phyloP scores from a whole-genome alignment of 23 red algal species.

The Rhodosorus marinus region DNA sequence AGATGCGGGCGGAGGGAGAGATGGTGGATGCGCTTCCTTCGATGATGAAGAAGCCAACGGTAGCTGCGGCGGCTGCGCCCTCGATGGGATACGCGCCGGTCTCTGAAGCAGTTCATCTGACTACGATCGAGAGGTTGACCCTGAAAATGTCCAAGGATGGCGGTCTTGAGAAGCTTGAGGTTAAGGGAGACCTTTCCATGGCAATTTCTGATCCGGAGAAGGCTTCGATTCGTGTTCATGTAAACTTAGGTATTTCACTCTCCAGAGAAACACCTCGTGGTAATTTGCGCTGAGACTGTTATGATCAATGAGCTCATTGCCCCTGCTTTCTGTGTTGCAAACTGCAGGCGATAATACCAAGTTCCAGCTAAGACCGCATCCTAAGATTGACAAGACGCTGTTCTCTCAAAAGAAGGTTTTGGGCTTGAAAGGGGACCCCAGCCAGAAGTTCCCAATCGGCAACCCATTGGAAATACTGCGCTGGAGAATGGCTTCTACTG shows the following conservation, averaged over 20 bases:
- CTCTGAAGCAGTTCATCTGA: slow-evolving; percentile 60
- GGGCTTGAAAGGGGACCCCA: slow-evolving; percentile 57
- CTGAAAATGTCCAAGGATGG: slow-evolving; percentile 55
- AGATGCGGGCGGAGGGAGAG: slow-evolving; percentile 72
- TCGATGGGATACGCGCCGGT: slow-evolving; percentile 28
- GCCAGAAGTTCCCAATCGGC: slow-evolving; percentile 60
- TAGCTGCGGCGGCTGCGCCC: slow-evolving; percentile 33
- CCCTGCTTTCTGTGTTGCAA: too few species aligned
- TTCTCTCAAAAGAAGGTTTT: slow-evolving; percentile 32
- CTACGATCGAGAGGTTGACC: slow-evolving; percentile 43
- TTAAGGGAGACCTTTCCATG: slow-evolving; percentile 88
- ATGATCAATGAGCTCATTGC: too few species aligned
- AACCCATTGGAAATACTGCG: slow-evolving; percentile 72
- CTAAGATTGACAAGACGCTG: slow-evolving; percentile 73
- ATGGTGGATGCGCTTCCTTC: slow-evolving; percentile 54
- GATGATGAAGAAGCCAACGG: slow-evolving; percentile 3
- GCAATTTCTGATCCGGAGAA: slow-evolving; percentile 45
- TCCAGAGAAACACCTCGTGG: too few species aligned
- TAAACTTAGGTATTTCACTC: slow-evolving; percentile 20
- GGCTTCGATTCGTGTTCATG: slow-evolving; percentile 33
- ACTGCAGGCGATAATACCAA: slow-evolving; percentile 15
- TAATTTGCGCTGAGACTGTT: too few species aligned
- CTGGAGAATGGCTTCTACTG: slow-evolving; percentile 62
- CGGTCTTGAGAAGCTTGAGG: slow-evolving; percentile 63
- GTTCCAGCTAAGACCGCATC: slow-evolving; percentile 75